A percentile compares a stretch with the other conserved stretches of the same genome.
Evolutionary conservation across 2,329 filamentous ascomycete genomes (phyloP).

Genomic region (Neoarthrinium moseri): DNA sequence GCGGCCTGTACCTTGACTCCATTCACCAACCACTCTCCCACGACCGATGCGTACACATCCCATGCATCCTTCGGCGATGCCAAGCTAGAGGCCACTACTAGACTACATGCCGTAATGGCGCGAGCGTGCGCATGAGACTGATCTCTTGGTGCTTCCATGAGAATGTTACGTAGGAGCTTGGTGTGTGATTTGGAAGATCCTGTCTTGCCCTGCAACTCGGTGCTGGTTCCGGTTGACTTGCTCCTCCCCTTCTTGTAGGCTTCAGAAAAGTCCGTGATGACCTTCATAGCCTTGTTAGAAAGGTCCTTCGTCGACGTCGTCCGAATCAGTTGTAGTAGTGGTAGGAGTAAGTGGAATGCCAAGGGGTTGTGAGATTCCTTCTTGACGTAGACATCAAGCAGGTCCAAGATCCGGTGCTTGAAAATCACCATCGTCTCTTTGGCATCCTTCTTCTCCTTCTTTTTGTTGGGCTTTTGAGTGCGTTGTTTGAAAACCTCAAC

Average conservation of each 20-base stretch:
- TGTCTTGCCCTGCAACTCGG: slow-evolving; percentile 50
- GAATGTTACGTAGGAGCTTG: slow-evolving; percentile 68
- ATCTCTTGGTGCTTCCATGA: slow-evolving; percentile 63
- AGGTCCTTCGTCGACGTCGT: slow-evolving; percentile 77
- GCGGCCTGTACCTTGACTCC: slow-evolving; percentile 59
- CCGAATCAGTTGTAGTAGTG: slow-evolving; percentile 73
- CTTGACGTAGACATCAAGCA: slow-evolving; percentile 82
- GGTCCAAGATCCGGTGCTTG: slow-evolving; percentile 89
- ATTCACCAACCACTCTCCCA: slow-evolving; percentile 58
- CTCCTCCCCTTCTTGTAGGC: slow-evolving; percentile 57
- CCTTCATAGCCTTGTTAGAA: slow-evolving; percentile 68
- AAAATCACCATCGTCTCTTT: slow-evolving; percentile 90
- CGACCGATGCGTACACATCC: slow-evolving; percentile 62
- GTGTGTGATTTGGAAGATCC: too few relatives aligned
- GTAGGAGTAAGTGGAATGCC: slow-evolving; percentile 69
- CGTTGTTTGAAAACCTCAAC: slow-evolving; percentile 82
- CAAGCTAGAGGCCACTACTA: slow-evolving; percentile 65
- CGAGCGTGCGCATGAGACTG: slow-evolving; percentile 68
- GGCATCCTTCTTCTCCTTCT: slow-evolving; percentile 83
- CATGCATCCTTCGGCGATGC: slow-evolving; percentile 51
- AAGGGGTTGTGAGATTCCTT: slow-evolving; percentile 69
- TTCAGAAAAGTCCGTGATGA: slow-evolving; percentile 72
- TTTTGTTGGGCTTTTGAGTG: slow-evolving; percentile 65
- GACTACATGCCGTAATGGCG: slow-evolving; percentile 70
- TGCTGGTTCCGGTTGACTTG: slow-evolving; percentile 38